Evolutionary conservation across 106 monocot species (phyloP), one percentile per base, ranked within the genome.

Genomic region (Agapanthus africanus): DNA sequence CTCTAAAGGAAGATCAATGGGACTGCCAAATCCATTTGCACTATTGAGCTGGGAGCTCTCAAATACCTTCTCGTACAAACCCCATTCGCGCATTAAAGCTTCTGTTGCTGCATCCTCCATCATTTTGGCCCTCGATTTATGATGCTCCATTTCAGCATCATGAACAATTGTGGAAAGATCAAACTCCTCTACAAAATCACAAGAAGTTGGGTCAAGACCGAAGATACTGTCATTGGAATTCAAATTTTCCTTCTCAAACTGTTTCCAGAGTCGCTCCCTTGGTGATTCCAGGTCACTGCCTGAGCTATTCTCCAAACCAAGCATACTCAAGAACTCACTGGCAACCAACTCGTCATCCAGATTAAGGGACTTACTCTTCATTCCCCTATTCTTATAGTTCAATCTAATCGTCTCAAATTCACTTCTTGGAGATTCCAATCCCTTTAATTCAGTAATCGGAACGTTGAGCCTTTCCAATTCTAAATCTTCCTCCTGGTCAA

Each of bases 31-130:
- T 14, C 84, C 88, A 79, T 73, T 57, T 46, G 61, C 69, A 40
- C 79, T 84, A 2, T 38, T 77, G 31, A 82, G 84, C 54, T 79
- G 79, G 46, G 90, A 90, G 30, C 40, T 59, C 33, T 80, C 79
- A 68, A 95, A 95, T 0, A 76, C 74, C 56, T 78, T 82, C 80
- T 97, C 91, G 47, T 97, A 59, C 34, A 91, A 62, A 34, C 95
- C 91, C 78, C 73, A 89, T 59, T 86, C 71, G 37, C 72, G 84
- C 95, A 91, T 97, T 62, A 97, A 76, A 40, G 82, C 73, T 81
- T 97, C 91, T 16, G 86, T 72, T 42, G 91, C 95, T 57, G 67
- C 88, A 75, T 89, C 88, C 79, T 97, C 95, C 56, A 97, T 30
- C 65, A 89, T 72, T 66, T 84, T 80, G 25, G 91, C 91, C 64